Evolutionary conservation across 108 stramenopile species (phyloP), one percentile per base, ranked within the genome.

Genomic region (Skeletonema potamos): DNA sequence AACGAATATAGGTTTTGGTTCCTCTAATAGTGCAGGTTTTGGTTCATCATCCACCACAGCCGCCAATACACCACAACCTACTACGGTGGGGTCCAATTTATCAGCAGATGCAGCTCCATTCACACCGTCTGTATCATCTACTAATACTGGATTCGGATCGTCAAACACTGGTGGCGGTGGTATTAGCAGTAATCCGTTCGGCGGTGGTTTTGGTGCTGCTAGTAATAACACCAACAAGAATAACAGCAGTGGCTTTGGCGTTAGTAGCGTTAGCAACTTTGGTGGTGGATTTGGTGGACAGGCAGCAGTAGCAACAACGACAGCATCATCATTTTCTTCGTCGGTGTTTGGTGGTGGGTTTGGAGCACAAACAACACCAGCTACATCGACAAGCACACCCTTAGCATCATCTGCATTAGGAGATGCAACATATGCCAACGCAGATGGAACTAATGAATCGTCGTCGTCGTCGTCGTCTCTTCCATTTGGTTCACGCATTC

Each of bases 321-420:
- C 63, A 44, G n/a, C 39, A 27, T n/a, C 62, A 1, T 10, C 62
- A 27, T 17, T 36, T 4, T 17, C 62, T 39, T 22, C 71, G 22
- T 27, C 76, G 2, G 48, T 70, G 13, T 64, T 60, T 60, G 51
- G 54, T 11, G 64, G 27, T 54, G 70, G 34, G 7, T 72, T 72
- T 33, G 70, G 63, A 54, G 20, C 29, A n/a, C 18, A 48, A 27
- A 7, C 27, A 5, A 32, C 36, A n/a, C 4, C 60, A 55, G 13
- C 62, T 1, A 12, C 71, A 12, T 3, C 36, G 17, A 17, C 64
- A 56, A 39, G n/a, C n/a, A n/a, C n/a, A n/a, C n/a, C n/a, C n/a
- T n/a, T n/a, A n/a, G n/a, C n/a, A n/a, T n/a, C 74, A 24, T 30
- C 68, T 56, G 39, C 64, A 27, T 75, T 75, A 24, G 75, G 70